A percentile compares a stretch with the other conserved stretches of the same genome.
These are phyloP conservation scores for Diversispora eburnea DNA, from an alignment of 192 early-diverging fungal genomes.

Conservation along the genomic window DNA sequence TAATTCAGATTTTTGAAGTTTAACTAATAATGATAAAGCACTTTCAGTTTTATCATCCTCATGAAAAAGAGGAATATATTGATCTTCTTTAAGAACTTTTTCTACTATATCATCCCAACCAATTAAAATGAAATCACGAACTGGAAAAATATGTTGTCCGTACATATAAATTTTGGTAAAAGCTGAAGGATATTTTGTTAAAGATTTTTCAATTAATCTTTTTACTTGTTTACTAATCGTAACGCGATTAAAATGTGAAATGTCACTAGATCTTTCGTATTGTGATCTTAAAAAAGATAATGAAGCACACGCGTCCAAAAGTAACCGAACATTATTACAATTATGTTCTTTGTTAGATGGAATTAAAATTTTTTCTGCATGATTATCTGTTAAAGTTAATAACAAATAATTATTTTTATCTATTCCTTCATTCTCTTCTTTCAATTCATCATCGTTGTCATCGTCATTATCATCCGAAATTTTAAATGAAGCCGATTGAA, in stretches of 20 bases:
- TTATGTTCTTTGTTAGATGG: neutral
- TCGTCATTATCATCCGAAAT: neutral
- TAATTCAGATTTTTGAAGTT: slow-evolving; percentile 14
- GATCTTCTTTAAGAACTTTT: neutral
- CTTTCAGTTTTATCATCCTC: neutral
- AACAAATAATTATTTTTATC: too few species aligned
- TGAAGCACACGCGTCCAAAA: neutral
- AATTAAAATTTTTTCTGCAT: neutral
- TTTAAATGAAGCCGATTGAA: neutral
- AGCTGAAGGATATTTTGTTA: neutral
- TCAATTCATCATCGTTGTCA: neutral
- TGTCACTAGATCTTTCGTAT: neutral
- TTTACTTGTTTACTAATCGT: neutral
- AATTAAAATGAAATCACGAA: neutral
- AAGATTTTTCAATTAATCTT: neutral
- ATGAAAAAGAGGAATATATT: slow-evolving; percentile 16
- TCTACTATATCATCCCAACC: slow-evolving; percentile 11
- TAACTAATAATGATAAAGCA: slow-evolving; percentile 5
- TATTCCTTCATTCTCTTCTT: too few species aligned
- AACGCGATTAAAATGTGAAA: neutral
- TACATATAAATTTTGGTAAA: neutral
- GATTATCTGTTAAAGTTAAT: too few species aligned
- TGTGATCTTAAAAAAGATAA: neutral
- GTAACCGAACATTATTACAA: too few species aligned
- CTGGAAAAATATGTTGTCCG: neutral